These are phyloP conservation scores for Lindgomyces ingoldianus DNA, from an alignment of 495 filamentous ascomycete species.

Conservation along the genomic window DNA sequence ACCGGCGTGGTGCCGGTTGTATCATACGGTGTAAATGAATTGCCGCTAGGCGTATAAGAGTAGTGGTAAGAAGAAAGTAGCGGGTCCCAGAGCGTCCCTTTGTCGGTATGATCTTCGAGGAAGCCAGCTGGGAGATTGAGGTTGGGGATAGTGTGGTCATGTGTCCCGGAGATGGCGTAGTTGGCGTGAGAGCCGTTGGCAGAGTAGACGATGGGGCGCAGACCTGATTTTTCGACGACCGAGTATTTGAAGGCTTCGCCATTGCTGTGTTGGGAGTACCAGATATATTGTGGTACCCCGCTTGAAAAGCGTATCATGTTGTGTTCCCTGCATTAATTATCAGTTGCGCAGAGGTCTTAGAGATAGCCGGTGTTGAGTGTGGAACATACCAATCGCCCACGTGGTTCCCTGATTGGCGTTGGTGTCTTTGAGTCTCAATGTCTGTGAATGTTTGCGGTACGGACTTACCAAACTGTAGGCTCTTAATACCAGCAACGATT, in stretches of 20 bases:
- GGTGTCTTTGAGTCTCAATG: slow-evolving; percentile 34
- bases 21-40: slow-evolving; percentile 49
- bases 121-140: slow-evolving; percentile 33
- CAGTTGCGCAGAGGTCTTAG: too few species aligned
- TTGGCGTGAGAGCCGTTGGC: slow-evolving; percentile 61
- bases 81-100: slow-evolving; percentile 55
- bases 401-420: slow-evolving; percentile 54
- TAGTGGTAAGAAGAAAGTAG: slow-evolving; percentile 54
- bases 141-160: slow-evolving; percentile 41
- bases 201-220: slow-evolving; percentile 54
- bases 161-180: slow-evolving; percentile 54
- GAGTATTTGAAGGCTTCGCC: slow-evolving; percentile 65
- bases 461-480: slow-evolving; percentile 32
- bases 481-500: slow-evolving; percentile 40
- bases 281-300: slow-evolving; percentile 58
- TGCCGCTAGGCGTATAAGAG: slow-evolving; percentile 47
- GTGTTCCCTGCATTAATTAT: slow-evolving; percentile 56
- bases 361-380: not conserved
- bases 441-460: not conserved
- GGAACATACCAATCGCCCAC: slow-evolving; percentile 56
- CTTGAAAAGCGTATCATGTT: slow-evolving; percentile 68
- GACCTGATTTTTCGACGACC: slow-evolving; percentile 51
- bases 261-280: slow-evolving; percentile 64
- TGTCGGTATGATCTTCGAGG: slow-evolving; percentile 30
- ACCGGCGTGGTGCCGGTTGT: slow-evolving; percentile 44